Base-by-base conservation (phyloP, 768 basidiomycete genomes). In the Lactarius quietus region DNA sequence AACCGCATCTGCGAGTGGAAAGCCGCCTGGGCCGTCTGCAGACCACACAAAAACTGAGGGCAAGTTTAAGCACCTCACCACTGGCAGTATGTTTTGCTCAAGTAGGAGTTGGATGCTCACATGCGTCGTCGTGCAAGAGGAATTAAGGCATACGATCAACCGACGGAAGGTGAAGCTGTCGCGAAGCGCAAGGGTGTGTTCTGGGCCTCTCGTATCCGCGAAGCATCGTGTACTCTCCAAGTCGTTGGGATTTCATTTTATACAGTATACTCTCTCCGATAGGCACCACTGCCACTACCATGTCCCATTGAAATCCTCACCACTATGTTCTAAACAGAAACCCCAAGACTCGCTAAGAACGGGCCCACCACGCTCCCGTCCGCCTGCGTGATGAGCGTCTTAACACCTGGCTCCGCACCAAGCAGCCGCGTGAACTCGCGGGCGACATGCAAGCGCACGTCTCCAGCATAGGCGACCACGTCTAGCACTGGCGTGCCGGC, bases 401-500 rank as follows among this genome's bases (percentile, higher is more conserved):
- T 65, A n/a, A 45, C 59, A 18, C 68, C 62, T 33, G 71, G 72
- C 20, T 62, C 59, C 53, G 70, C 43, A 14, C 65, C 57, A 6
- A 58, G 10, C 29, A 67, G 48, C 28, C 69, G 61, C 7, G 64
- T 71, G 4, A 78, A 67, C 36, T 82, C 79, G 64, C 80, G 78
- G 0, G 83, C 80, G 28, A 87, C 73, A 66, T 80, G 87, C 54
- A 78, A 78, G 54, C 81, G 76, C n/a, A 85, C 83, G 69, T 89
- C 80, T 23, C 75, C 76, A 2, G 87, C 81, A 70, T 87, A 84
- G 14, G 77, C 82, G 12, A 88, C 84, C 0, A 87, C 86, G 73
- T 93, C 92, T 1, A 73, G 75, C 48, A 81, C 79, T 0, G 74
- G 74, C 1, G 76, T 77, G 69, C 92, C 90, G 1, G 89, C 88